phyloP scores from a whole-genome alignment of 345 rosid species.

The Viola odorata region DNA sequence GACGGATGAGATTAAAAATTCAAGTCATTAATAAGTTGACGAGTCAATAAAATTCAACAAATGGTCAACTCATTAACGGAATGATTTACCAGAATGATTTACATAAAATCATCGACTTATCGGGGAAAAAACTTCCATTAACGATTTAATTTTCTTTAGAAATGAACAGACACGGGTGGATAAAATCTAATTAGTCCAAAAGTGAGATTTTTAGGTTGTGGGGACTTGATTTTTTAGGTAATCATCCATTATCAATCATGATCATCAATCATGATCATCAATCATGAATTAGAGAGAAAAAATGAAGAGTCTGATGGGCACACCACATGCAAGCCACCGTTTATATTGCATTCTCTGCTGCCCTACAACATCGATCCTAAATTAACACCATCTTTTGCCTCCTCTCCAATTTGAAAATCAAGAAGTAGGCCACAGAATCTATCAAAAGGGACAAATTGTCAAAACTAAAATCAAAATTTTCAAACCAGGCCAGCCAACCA shows the following conservation, averaged over 20 bases:
- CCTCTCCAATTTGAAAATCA: constrained; percentile 8
- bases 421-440: neutral
- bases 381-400: neutral
- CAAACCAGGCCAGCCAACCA: constrained; percentile 11
- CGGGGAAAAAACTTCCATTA: too few species aligned
- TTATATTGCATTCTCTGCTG: constrained; percentile 8
- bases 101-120: too few species aligned
- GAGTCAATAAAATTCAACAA: too few species aligned
- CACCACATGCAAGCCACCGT: constrained; percentile 29
- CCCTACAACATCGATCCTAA: neutral
- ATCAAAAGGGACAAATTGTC: too few species aligned
- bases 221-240: constrained; percentile 15
- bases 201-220: too few species aligned
- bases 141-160: too few species aligned
- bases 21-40: too few species aligned
- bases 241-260: constrained; percentile 1
- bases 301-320: constrained; percentile 10
- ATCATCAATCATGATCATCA: constrained; percentile 17
- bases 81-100: too few species aligned
- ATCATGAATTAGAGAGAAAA: constrained; percentile 4
- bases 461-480: neutral
- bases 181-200: too few species aligned
- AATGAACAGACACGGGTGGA: too few species aligned
- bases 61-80: too few species aligned
- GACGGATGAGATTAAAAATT: too few species aligned